Percentiles rank a stretch among this genome's conserved stretches.
phyloP scores from a whole-genome alignment of 192 early-diverging fungal species.

The Lunasporangiospora selenospora region DNA sequence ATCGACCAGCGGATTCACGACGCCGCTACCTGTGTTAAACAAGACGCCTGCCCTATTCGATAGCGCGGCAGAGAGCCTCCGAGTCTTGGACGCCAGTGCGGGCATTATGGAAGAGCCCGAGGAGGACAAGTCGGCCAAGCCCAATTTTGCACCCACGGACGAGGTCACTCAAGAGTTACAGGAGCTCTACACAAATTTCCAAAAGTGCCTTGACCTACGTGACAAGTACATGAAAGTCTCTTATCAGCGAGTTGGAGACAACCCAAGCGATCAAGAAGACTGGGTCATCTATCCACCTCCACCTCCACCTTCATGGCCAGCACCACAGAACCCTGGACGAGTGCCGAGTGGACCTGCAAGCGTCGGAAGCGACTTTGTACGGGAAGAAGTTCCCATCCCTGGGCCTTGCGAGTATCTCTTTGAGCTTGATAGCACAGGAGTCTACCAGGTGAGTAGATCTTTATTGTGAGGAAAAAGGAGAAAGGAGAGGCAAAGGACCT shows the following conservation, averaged over 20 bases:
- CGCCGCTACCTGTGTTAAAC: too few relatives aligned
- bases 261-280: slow-evolving; percentile 78
- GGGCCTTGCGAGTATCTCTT: slow-evolving; percentile 41
- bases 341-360: slow-evolving; percentile 39
- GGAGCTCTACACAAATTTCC: slow-evolving; percentile 66
- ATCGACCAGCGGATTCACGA: too few relatives aligned
- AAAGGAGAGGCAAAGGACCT: too few relatives aligned
- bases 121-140: not conserved
- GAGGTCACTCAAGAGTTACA: slow-evolving; percentile 68
- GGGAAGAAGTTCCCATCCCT: slow-evolving; percentile 51
- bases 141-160: slow-evolving; percentile 8
- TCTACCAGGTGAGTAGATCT: slow-evolving; percentile 63
- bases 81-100: not conserved
- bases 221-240: slow-evolving; percentile 84
- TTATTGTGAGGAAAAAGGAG: too few relatives aligned
- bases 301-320: slow-evolving; percentile 73
- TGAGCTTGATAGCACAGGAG: slow-evolving; percentile 64
- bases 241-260: slow-evolving; percentile 76
- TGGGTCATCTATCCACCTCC: slow-evolving; percentile 92
- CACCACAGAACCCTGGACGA: slow-evolving; percentile 25
- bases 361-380: slow-evolving; percentile 53
- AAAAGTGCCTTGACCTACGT: slow-evolving; percentile 79
- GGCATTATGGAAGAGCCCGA: slow-evolving; percentile 13
- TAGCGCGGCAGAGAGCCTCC: slow-evolving; percentile 1
- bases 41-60: too few relatives aligned